These are phyloP conservation scores for Imleria badia DNA, from an alignment of 768 basidiomycete species.

Conservation along the genomic window DNA sequence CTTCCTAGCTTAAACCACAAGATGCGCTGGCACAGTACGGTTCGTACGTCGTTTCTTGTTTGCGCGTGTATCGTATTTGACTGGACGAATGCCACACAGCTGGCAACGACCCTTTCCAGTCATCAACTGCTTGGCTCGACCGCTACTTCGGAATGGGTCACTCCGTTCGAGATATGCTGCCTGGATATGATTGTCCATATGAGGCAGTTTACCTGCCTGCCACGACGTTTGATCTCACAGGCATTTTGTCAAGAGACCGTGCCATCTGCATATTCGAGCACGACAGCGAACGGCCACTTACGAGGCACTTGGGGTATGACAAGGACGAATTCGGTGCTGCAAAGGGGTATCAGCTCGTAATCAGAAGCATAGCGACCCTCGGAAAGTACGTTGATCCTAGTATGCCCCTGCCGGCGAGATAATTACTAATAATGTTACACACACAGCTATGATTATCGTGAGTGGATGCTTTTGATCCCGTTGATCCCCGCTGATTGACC, in stretches of 20 bases:
- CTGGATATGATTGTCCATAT: constrained; percentile 65
- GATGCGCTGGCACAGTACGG: constrained; percentile 64
- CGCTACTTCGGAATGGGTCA: constrained; percentile 64
- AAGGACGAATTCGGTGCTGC: constrained; percentile 59
- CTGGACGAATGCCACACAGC: constrained; percentile 31
- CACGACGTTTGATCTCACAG: constrained; percentile 47
- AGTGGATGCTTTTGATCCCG: constrained; percentile 19
- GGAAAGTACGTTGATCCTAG: constrained; percentile 50
- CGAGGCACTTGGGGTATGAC: constrained; percentile 53
- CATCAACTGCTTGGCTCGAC: constrained; percentile 62
- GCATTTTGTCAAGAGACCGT: constrained; percentile 44
- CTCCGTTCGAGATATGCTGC: constrained; percentile 58
- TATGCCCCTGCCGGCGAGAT: not conserved
- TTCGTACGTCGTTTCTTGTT: constrained; percentile 22
- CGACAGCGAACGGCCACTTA: constrained; percentile 56
- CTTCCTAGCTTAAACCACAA: constrained; percentile 50
- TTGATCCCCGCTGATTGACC: not conserved
- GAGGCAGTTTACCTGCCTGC: constrained; percentile 62
- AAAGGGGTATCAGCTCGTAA: constrained; percentile 56
- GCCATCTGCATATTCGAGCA: constrained; percentile 68
- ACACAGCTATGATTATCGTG: constrained; percentile 56
- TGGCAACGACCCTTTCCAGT: constrained; percentile 61
- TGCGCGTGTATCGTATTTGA: not conserved
- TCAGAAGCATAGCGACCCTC: constrained; percentile 58
- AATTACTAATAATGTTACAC: not conserved